A percentile compares a stretch with the other conserved stretches of the same genome.
phyloP scores from a whole-genome alignment of 1,284 basidiomycete species.

The Rhodofomes roseus region DNA sequence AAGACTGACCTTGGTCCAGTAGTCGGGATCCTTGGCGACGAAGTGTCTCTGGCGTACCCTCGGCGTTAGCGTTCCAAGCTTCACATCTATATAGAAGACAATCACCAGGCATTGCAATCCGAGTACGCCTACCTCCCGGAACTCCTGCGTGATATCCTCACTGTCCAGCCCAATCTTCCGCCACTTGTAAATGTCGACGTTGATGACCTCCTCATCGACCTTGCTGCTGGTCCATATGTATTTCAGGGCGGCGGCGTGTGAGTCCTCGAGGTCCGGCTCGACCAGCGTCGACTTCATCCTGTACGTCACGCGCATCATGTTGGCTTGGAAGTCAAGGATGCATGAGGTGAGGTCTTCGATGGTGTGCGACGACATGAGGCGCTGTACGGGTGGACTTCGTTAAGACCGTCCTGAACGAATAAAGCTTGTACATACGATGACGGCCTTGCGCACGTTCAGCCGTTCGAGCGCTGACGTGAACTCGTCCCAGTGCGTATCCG shows the following conservation, averaged over 20 bases:
- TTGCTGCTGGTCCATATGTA: constrained; percentile 72
- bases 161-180: constrained; percentile 74
- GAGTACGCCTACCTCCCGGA: constrained; percentile 79
- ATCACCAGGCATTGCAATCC: constrained; percentile 83
- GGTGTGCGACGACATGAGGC: constrained; percentile 83
- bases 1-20: constrained; percentile 72
- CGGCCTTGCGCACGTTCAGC: constrained; percentile 79
- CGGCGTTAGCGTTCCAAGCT: background rate
- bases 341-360: constrained; percentile 84
- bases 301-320: constrained; percentile 79
- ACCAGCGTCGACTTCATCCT: constrained; percentile 78
- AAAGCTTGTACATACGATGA: constrained; percentile 51
- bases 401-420: constrained; percentile 5
- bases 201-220: constrained; percentile 49
- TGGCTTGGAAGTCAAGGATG: constrained; percentile 90
- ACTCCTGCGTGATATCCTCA: constrained; percentile 81
- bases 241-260: constrained; percentile 60
- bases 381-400: constrained; percentile 38
- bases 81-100: constrained; percentile 5
- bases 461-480: constrained; percentile 77
- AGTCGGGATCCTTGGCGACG: constrained; percentile 56
- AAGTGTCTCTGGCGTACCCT: constrained; percentile 34
- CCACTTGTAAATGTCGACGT: constrained; percentile 65
- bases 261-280: constrained; percentile 59
- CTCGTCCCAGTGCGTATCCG: constrained; percentile 73